Evolutionary conservation across 2,329 filamentous ascomycete species (phyloP).

Genomic region (Aspergillus luchuensis): DNA sequence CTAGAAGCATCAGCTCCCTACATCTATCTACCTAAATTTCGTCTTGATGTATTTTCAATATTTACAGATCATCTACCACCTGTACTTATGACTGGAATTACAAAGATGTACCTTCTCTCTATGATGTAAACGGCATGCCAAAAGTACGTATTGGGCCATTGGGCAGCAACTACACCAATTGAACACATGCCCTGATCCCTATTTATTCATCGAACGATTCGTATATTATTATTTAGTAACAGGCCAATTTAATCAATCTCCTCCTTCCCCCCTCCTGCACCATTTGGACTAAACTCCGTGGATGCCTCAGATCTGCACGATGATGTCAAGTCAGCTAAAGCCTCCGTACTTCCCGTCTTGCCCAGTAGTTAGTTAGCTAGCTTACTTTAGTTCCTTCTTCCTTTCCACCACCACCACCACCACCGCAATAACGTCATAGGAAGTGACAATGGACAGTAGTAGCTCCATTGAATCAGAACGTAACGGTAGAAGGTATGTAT

Average conservation of each 20-base stretch:
- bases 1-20: not conserved
- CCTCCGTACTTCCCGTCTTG: constrained; percentile 1
- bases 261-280: not conserved
- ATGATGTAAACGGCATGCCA: not conserved
- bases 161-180: constrained; percentile 1
- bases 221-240: too few species aligned
- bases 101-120: not conserved
- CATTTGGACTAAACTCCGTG: not conserved
- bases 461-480: too few species aligned
- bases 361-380: not conserved
- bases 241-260: not conserved
- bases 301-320: constrained; percentile 3
- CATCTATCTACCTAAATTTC: not conserved
- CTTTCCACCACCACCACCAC: too few species aligned
- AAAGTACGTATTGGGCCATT: not conserved
- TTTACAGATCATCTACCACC: not conserved
- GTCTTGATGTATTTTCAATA: not conserved
- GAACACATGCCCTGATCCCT: not conserved
- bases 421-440: too few species aligned
- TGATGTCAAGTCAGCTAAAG: not conserved
- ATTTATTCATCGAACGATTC: not conserved
- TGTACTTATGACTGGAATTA: not conserved
- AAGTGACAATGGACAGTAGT: too few species aligned
- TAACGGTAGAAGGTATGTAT: too few species aligned
- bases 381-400: too few species aligned